These are phyloP conservation scores for Aquanectria penicillioides DNA, from an alignment of 2,329 filamentous ascomycete species.

Conservation along the genomic window DNA sequence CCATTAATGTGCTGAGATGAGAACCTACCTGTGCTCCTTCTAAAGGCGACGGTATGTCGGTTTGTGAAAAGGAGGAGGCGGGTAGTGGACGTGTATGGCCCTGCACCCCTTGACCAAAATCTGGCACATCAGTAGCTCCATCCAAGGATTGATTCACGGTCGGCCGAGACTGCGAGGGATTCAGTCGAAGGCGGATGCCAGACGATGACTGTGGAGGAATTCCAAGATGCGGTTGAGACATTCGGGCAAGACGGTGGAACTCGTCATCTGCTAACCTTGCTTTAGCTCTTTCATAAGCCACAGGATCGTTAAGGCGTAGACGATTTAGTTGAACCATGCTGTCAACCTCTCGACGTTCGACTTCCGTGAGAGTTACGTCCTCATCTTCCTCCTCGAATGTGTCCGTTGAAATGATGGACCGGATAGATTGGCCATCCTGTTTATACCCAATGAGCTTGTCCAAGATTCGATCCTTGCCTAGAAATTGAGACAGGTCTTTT, in stretches of 20 bases:
- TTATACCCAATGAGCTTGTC: conserved; percentile 55
- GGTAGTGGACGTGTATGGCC: neutral
- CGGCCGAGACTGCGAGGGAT: conserved; percentile 2
- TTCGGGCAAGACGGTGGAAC: neutral
- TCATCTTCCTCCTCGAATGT: conserved; percentile 78
- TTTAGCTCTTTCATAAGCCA: conserved; percentile 41
- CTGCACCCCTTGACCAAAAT: neutral
- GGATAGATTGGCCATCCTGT: conserved; percentile 53
- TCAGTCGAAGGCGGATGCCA: neutral
- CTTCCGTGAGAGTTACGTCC: conserved; percentile 62
- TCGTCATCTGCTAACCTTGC: conserved; percentile 1
- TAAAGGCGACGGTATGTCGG: neutral
- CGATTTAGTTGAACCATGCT: conserved; percentile 46
- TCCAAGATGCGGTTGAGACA: neutral
- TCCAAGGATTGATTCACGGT: conserved; percentile 22
- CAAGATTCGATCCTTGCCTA: conserved; percentile 72
- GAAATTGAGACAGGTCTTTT: conserved; percentile 61
- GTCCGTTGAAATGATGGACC: conserved; percentile 72
- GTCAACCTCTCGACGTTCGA: conserved; percentile 68
- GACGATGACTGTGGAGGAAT: neutral
- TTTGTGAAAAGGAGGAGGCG: neutral
- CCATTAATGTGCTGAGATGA: neutral
- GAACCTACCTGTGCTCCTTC: conserved; percentile 14
- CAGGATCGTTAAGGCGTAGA: conserved; percentile 47
- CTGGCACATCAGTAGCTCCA: conserved; percentile 23